A percentile compares a stretch with the other conserved stretches of the same genome.
Evolutionary conservation across 2,329 filamentous ascomycete species (phyloP).

Genomic region (Leptographium flavum): DNA sequence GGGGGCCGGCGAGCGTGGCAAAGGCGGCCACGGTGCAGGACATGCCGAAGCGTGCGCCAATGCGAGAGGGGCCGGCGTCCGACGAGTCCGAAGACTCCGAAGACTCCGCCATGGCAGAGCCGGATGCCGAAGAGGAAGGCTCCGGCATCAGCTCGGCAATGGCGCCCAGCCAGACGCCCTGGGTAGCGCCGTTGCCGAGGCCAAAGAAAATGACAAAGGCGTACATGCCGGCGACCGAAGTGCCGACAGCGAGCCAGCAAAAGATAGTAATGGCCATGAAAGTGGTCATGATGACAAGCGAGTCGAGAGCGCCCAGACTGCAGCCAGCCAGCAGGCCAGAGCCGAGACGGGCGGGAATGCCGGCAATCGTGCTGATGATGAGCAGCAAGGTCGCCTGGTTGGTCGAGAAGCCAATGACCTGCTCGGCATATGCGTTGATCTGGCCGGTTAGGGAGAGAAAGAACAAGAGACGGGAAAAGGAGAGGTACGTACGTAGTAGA

Average conservation of each 20-base stretch:
- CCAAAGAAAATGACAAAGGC: constrained; percentile 29
- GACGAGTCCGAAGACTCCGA: no score
- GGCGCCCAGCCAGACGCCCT: constrained; percentile 20
- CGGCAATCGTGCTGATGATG: no score
- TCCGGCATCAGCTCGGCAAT: constrained; percentile 23
- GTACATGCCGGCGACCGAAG: constrained; percentile 23
- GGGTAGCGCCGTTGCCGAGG: constrained; percentile 25
- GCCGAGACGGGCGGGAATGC: constrained; percentile 38
- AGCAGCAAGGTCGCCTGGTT: constrained; percentile 37
- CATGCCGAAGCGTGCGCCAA: constrained; percentile 30
- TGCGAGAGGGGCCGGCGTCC: constrained; percentile 16
- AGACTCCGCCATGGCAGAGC: background rate
- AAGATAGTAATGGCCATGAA: constrained; percentile 22
- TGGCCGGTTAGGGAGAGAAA: constrained; percentile 3
- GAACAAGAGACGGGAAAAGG: background rate
- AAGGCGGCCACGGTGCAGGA: constrained; percentile 24
- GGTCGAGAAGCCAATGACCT: constrained; percentile 29
- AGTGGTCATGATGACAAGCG: constrained; percentile 27
- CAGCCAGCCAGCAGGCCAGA: constrained; percentile 38
- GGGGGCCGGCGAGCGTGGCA: constrained; percentile 27
- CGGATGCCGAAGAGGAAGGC: constrained; percentile 5
- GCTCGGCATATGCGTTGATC: constrained; percentile 18
- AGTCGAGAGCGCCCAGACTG: constrained; percentile 38
- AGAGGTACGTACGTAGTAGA: constrained; percentile 26
- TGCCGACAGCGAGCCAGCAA: constrained; percentile 37